Base-by-base conservation (phyloP, 2,329 filamentous ascomycete genomes). In the Xylaria sp. region DNA sequence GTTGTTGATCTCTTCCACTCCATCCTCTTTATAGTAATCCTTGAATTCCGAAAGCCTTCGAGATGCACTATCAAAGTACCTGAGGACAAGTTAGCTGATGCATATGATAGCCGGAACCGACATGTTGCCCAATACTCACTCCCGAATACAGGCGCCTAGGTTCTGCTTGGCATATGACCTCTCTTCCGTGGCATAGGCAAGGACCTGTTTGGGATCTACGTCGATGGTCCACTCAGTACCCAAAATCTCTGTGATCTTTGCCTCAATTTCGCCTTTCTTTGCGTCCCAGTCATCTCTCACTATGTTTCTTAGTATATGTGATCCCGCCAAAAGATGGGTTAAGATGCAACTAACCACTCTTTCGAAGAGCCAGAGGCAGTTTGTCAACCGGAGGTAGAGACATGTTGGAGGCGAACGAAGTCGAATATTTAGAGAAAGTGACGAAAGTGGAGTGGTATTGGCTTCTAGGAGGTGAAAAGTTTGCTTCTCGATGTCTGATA, bases 281-380 rank as follows among this genome's bases (percentile, higher is more conserved):
- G 75, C 80, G 20, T 87, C 85, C 81, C 82, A 88, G 18, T 82
- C 80, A 73, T 88, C 87, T 6, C 86, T 84, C 70, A 88, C 85
- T 88, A 51, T 0, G 15, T 18, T 20, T 20, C 64, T 71, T 50
- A 75, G 74, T 52, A 39, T 51, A 46, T 60, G 34, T n/a, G 54
- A 50, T 1, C 23, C 59, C 23, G 58, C 41, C 10, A 37, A 2
- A 1, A 20, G 28, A 20, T 9, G 23, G 3, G 41, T n/a, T 6
- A 37, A 25, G 50, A 32, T 37, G 20, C 2, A 39, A 77, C 78
- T 73, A 74, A 87, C 86, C 74, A 76, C 87, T 85, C 79, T 86
- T 88, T 76, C 85, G 84, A 52, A 84, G 74, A 39, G 82, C 83
- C 70, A 88, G 83, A 44, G 85, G 81, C 12, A 88, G 79, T 78